Percentiles rank a stretch among this genome's conserved stretches.
Conservation (phyloP, 176 grass and related monocot species). For the Hsuehochloa calcarea region DNA sequence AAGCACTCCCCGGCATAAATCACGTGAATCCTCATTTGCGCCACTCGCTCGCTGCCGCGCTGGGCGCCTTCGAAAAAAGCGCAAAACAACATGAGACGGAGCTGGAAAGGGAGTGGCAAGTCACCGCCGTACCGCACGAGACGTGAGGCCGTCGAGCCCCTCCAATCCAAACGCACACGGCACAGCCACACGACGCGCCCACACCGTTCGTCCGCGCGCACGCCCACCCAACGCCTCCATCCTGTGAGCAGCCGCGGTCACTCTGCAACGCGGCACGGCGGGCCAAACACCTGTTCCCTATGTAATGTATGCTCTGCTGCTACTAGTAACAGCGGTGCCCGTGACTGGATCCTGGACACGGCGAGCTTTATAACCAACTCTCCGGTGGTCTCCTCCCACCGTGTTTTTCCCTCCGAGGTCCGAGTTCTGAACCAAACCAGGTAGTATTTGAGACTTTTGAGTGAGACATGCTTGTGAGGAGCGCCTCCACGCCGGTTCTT, state of each 20-base stretch:
- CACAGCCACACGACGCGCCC: neutral
- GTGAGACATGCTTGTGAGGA: constrained; percentile 48
- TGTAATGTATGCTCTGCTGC: neutral
- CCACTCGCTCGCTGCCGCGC: neutral
- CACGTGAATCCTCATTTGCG: neutral
- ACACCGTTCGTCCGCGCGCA: neutral
- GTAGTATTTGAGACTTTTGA: neutral
- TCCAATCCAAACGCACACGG: neutral
- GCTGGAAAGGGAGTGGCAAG: neutral
- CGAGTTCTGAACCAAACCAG: neutral
- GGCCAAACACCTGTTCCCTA: neutral
- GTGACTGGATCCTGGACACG: neutral
- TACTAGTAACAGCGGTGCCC: neutral
- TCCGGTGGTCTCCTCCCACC: neutral
- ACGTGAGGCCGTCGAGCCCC: constrained; percentile 7
- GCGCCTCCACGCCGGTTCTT: constrained; percentile 65
- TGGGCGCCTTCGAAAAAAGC: neutral
- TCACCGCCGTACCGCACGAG: neutral
- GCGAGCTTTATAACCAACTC: neutral
- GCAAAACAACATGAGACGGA: neutral
- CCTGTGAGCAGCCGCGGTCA: neutral
- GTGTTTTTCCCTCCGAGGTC: neutral
- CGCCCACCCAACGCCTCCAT: neutral
- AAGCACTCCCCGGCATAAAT: neutral
- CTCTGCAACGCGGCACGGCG: neutral